A percentile compares a stretch with the other conserved stretches of the same genome.
phyloP scores from a whole-genome alignment of 768 basidiomycete species.

The Galerina marginata region DNA sequence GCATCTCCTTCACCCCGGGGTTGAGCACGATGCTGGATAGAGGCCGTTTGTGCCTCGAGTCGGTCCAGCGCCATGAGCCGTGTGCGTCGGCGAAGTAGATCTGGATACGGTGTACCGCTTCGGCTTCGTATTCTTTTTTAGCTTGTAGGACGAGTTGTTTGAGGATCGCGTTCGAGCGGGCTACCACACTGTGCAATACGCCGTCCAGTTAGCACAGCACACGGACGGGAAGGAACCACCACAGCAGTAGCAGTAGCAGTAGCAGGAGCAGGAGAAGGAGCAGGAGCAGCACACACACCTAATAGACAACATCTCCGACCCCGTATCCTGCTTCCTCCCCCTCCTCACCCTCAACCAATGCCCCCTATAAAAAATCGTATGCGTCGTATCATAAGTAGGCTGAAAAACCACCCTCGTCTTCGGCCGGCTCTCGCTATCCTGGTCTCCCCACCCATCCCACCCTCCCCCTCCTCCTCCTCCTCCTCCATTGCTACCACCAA shows the following conservation, averaged over 20 bases:
- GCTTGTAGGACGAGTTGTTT: conserved; percentile 90
- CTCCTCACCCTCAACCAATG: conserved; percentile 84
- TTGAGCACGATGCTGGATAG: conserved; percentile 87
- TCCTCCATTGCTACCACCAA: conserved; percentile 10
- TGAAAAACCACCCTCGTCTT: conserved; percentile 88
- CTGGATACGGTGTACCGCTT: conserved; percentile 85
- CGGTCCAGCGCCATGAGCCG: conserved; percentile 88
- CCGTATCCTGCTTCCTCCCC: conserved; percentile 65
- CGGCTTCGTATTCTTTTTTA: conserved; percentile 89
- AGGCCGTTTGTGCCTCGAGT: conserved; percentile 88
- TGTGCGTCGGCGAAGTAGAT: conserved; percentile 91
- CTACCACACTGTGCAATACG: conserved; percentile 83
- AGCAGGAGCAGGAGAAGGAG: neutral
- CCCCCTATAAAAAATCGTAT: conserved; percentile 85
- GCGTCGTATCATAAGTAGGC: conserved; percentile 86
- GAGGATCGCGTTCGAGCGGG: conserved; percentile 81
- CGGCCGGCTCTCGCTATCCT: conserved; percentile 51
- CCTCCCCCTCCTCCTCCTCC: conserved; percentile 5
- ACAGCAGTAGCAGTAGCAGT: neutral
- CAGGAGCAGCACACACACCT: conserved; percentile 47
- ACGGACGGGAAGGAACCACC: neutral
- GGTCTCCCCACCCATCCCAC: conserved; percentile 34
- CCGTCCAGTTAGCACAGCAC: too few relatives aligned
- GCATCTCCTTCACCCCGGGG: conserved; percentile 89
- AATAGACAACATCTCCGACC: conserved; percentile 78